phyloP scores from a whole-genome alignment of 2,329 filamentous ascomycete species.

The Cladosporium austrohemisphaericum region DNA sequence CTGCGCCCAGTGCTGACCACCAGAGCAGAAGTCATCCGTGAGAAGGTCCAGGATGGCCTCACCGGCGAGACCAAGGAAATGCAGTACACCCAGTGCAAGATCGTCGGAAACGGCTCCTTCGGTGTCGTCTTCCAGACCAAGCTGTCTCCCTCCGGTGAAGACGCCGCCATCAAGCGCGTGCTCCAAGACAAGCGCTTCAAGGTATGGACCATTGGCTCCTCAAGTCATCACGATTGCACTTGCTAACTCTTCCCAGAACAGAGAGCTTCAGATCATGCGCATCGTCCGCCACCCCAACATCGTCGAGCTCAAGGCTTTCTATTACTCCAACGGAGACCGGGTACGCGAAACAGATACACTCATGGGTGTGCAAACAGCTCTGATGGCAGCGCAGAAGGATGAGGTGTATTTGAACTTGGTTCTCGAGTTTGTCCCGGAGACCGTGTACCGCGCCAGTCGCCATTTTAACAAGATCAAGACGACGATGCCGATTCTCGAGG shows the following conservation, averaged over 20 bases:
- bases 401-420: slow-evolving; percentile 98
- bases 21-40: slow-evolving; percentile 81
- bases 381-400: slow-evolving; percentile 58
- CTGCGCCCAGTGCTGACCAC: slow-evolving; percentile 33
- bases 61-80: slow-evolving; percentile 95
- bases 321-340: slow-evolving; percentile 97
- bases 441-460: slow-evolving; percentile 92
- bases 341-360: slow-evolving; percentile 51
- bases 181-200: slow-evolving; percentile 99
- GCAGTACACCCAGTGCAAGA: slow-evolving; percentile 99
- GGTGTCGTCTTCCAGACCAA: slow-evolving; percentile 99
- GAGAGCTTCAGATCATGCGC: slow-evolving; percentile 98
- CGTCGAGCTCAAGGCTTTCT: slow-evolving; percentile 97
- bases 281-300: slow-evolving; percentile 99
- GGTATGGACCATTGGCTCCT: slow-evolving; percentile 48
- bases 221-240: slow-evolving; percentile 13
- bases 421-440: slow-evolving; percentile 96
- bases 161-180: slow-evolving; percentile 98
- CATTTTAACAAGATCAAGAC: slow-evolving; percentile 99
- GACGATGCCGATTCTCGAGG: slow-evolving; percentile 96
- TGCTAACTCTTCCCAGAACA: slow-evolving; percentile 63
- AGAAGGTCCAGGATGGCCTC: slow-evolving; percentile 97
- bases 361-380: slow-evolving; percentile 36
- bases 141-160: slow-evolving; percentile 93
- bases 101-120: slow-evolving; percentile 97